Evolutionary conservation across 2,329 filamentous ascomycete genomes (phyloP).

Genomic region (Capronia americana): DNA sequence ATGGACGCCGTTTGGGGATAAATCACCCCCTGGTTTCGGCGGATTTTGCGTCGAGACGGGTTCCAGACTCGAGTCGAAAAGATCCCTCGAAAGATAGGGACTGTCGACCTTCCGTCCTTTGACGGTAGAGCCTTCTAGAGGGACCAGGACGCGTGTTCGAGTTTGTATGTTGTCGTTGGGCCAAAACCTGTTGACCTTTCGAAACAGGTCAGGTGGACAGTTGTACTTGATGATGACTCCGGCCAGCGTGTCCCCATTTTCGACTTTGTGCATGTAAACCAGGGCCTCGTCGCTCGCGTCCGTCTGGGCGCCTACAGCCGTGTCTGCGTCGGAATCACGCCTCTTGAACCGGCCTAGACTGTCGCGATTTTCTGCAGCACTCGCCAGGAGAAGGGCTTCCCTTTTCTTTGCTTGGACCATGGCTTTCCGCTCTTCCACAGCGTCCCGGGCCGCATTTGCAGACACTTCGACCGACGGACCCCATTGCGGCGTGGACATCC

Average conservation of each 20-base stretch:
- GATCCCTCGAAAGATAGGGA: slow-evolving; percentile 31
- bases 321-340: slow-evolving; percentile 51
- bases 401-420: slow-evolving; percentile 56
- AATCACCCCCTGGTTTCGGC: not conserved
- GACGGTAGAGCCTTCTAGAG: slow-evolving; percentile 85
- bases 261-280: slow-evolving; percentile 88
- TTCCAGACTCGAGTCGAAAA: slow-evolving; percentile 27
- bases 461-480: slow-evolving; percentile 45
- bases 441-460: slow-evolving; percentile 41
- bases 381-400: slow-evolving; percentile 53
- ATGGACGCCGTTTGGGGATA: slow-evolving; percentile 15
- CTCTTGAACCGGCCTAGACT: slow-evolving; percentile 52
- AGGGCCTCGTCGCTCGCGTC: slow-evolving; percentile 71
- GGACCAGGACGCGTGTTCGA: slow-evolving; percentile 79
- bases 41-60: slow-evolving; percentile 2
- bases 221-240: slow-evolving; percentile 90
- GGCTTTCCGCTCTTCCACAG: slow-evolving; percentile 53
- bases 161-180: slow-evolving; percentile 88
- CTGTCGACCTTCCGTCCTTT: slow-evolving; percentile 55
- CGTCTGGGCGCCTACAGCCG: slow-evolving; percentile 41
- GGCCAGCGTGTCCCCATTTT: slow-evolving; percentile 82
- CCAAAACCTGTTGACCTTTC: slow-evolving; percentile 93
- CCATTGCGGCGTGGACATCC: slow-evolving; percentile 44
- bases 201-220: slow-evolving; percentile 80
- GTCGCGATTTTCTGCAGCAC: slow-evolving; percentile 48